phyloP scores from a whole-genome alignment of 2,329 filamentous ascomycete species.

The Aureobasidium vineae region DNA sequence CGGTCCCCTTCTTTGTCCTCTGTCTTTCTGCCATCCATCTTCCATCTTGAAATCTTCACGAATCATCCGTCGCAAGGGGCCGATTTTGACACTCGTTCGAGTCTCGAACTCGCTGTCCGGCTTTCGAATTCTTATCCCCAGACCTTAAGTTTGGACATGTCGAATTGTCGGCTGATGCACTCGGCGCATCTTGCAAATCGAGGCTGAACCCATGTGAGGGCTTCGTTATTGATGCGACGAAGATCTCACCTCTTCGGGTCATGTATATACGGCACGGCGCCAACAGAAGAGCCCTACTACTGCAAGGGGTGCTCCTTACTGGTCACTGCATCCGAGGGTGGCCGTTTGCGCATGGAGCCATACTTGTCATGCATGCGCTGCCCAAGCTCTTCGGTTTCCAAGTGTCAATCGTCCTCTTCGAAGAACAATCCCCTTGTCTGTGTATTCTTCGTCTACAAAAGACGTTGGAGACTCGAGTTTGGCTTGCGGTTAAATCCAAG shows the following conservation, averaged over 20 bases:
- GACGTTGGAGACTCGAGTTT: not conserved
- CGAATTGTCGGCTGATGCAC: not conserved
- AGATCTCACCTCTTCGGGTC: conserved; percentile 4
- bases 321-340: not conserved
- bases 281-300: not conserved
- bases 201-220: conserved; percentile 3
- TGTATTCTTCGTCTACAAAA: not conserved
- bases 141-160: not conserved
- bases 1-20: not conserved
- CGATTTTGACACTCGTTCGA: not conserved
- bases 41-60: not conserved
- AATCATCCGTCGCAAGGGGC: not conserved
- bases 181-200: not conserved
- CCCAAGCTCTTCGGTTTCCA: not conserved
- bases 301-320: not conserved
- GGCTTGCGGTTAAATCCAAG: not conserved
- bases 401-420: not conserved
- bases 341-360: not conserved
- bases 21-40: not conserved
- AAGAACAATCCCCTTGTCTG: not conserved
- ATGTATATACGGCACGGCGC: not conserved
- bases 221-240: not conserved
- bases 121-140: not conserved
- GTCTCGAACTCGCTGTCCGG: not conserved
- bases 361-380: not conserved